Evolutionary conservation across 75 land plant genomes (phyloP), one percentile per base, ranked within the genome.

Genomic region (Larix kaempferi): DNA sequence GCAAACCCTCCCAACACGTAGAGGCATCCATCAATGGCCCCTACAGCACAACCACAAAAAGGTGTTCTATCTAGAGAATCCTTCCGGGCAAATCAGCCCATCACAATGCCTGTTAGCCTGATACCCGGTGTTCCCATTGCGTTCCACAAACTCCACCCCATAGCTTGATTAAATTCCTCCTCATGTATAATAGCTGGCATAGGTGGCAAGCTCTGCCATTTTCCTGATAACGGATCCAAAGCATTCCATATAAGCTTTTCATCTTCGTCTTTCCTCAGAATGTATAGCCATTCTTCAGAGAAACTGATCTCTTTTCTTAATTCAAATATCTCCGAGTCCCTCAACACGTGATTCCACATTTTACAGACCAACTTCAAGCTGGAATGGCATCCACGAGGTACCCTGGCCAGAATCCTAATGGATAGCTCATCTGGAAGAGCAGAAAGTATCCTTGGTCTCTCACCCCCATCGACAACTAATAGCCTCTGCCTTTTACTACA

Each of bases 1-100:
- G 88, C 87, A 57, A 98, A 98, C 19, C 99, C 99, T 37, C 99
- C 99, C 71, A 98, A 62, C 2, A 98, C 98, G 80, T 91, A 95
- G 13, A 98, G 87, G 83, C 92, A 92, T 22, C 98, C 98, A 79
- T 91, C 82, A 65, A 91, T 81, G 29, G 91, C 93, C 58, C 88
- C 95, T 60, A 97, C 83, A 1, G 94, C 86, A 90, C 92, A 94
- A 29, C 99, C 99, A 82, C 89, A 97, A 78, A 89, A 91, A 6
- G 94, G 94, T 59, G 89, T 79, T 59, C 84, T 86, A 27, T 88
- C 92, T 55, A 79, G 74, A 37, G 78, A n/a, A 62, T 83, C 89
- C 73, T 84, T 92, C 67, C 86, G 82, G 29, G 89, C 86, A 77
- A 98, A 91, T 94, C 93, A 93, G 2, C 86, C 82, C 78, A 79